Base-by-base conservation (phyloP, 2,329 filamentous ascomycete genomes). In the Neonectria hederae region DNA sequence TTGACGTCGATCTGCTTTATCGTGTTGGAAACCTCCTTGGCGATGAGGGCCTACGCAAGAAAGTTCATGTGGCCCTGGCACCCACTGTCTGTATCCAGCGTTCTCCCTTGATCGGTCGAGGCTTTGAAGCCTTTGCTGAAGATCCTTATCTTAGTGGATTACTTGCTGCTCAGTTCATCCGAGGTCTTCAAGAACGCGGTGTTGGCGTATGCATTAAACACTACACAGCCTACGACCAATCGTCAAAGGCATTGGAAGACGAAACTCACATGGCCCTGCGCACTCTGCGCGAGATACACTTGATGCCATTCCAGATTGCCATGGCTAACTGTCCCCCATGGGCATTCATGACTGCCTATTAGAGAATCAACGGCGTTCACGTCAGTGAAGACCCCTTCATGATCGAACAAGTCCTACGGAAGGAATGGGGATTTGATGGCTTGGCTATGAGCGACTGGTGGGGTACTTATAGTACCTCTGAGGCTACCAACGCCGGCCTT, bases 1-100 rank as follows among this genome's bases (percentile, higher is more conserved):
- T 87, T 82, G 87, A 90, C 69, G 69, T 80, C 2, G 82, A 86
- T 3, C 77, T 90, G 22, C 81, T 89, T 43, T 76, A 83, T 42
- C 75, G 84, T 54, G 81, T 88, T 19, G 89, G 88, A 17, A 77
- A 81, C 14, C 77, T 87, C 13, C 82, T 90, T 66, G 88, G 83
- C 14, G 82, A 86, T 21, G 89, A 78, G 48, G 68, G 72, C 0
- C 67, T 66, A 8, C 66, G 63, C 59, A 93, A 93, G 78, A 90
- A 90, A 58, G 84, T 90, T 10, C 89, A 92, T 71, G 84, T 92
- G 11, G 86, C 90, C 67, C 82, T 69, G 1, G 67, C 63, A 0
- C 67, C 69, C 1, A 72, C 70, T 0, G 65, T 83, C 24, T 82
- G 77, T 66, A 77, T 81, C 40, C 78, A 80, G 35, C 75, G 79